Conservation (phyloP, 768 basidiomycete genomes). For the Phlebiopsis gigantea region DNA sequence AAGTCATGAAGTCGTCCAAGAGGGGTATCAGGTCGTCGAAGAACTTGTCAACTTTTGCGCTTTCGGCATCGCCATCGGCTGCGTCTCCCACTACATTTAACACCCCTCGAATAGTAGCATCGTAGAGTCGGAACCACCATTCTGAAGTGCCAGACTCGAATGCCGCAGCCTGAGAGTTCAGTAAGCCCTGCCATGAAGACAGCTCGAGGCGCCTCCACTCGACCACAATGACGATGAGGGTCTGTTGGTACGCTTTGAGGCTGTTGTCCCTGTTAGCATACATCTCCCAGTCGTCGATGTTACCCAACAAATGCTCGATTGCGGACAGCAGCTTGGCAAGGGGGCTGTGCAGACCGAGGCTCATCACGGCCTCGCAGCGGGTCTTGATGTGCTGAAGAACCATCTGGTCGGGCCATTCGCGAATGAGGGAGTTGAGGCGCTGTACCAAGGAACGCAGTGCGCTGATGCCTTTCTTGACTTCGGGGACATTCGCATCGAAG, state of each 20-base stretch:
- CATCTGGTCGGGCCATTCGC: slow-evolving; percentile 97
- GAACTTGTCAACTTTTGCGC: slow-evolving; percentile 37
- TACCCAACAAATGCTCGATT: slow-evolving; percentile 78
- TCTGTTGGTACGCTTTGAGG: slow-evolving; percentile 60
- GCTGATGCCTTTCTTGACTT: slow-evolving; percentile 56
- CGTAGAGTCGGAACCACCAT: slow-evolving; percentile 93
- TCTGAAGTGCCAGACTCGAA: slow-evolving; percentile 45
- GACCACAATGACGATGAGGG: slow-evolving; percentile 69
- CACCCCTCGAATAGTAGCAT: slow-evolving; percentile 63
- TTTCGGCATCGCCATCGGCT: slow-evolving; percentile 3
- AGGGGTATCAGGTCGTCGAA: slow-evolving; percentile 66
- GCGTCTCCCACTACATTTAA: slow-evolving; percentile 35
- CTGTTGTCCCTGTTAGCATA: slow-evolving; percentile 92
- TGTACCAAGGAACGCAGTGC: slow-evolving; percentile 45
- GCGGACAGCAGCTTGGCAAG: slow-evolving; percentile 79
- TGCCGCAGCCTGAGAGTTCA: slow-evolving; percentile 60
- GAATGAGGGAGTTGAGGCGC: slow-evolving; percentile 52
- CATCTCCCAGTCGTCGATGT: slow-evolving; percentile 94
- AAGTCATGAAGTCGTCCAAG: slow-evolving; percentile 71
- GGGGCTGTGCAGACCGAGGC: slow-evolving; percentile 58
- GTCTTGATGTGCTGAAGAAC: slow-evolving; percentile 80
- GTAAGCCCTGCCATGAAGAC: slow-evolving; percentile 76
- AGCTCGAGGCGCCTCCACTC: slow-evolving; percentile 90
- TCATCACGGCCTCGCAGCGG: slow-evolving; percentile 63
- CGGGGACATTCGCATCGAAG: slow-evolving; percentile 63